Base-by-base conservation (phyloP, 345 rosid species). In the Odontarrhena argentea region DNA sequence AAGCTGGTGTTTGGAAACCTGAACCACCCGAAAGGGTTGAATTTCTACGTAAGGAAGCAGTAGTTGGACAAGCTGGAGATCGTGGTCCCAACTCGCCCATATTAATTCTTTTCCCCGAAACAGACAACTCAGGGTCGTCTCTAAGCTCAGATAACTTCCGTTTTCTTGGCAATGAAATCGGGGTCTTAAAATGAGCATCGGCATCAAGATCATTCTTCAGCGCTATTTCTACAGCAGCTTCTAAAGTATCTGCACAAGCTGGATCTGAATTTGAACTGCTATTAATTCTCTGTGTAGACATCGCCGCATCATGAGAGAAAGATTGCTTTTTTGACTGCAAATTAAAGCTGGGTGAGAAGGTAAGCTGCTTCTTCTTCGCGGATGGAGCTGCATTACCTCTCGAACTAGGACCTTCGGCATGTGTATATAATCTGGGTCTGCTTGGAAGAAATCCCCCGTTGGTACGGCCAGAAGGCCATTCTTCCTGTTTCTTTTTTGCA, bases 391-490 rank as follows among this genome's bases (percentile, higher is more conserved):
- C 55, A 47, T 82, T 87, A 65, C 84, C 68, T 73, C 69, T 86
- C 71, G 75, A 49, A 62, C 59, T 70, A 38, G 77, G 55, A 71
- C 78, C 85, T 69, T 88, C 97, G 42, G 65, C 75, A 15, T 65
- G 71, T 40, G 60, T 69, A 75, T 68, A 28, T 62, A 68, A 52
- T 71, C 74, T 91, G 55, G 71, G 56, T 78, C 84, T 88, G 67
- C 58, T 76, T 59, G 84, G 74, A 35, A 84, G 65, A 81, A 88
- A 88, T 32, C 97, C 99, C 71, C 78, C 36, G 48, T 85, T 70
- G 26, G 66, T 40, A 50, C 95, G 95, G 63, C 93, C 87, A 35
- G 87, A 83, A 11, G 97, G 96, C 97, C 97, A 94, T 68, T 85
- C 96, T 37, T 85, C 71, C 32, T 83, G 97, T 61, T 80, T 89